Evolutionary conservation across 192 early-diverging fungal species (phyloP), one percentile per base, ranked within the genome.

Genomic region (Nowakowskiella sp.): DNA sequence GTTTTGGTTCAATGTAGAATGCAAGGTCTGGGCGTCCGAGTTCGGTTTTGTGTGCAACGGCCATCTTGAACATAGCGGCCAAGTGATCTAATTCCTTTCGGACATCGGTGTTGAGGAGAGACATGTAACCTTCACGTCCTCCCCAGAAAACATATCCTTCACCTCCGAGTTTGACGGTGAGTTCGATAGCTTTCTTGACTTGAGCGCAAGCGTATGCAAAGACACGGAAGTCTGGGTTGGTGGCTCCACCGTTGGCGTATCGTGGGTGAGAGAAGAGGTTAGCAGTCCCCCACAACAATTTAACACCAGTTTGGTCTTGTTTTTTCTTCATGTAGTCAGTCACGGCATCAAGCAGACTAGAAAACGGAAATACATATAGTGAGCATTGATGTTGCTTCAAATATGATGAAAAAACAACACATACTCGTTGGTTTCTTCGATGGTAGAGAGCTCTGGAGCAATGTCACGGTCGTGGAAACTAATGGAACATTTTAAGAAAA

Each of bases 61-160:
- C 63, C 63, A 65, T 65, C 13, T 57, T 49, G 51, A 65, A 66
- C 34, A 65, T 49, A 23, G 58, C 56, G 5, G 63, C 63, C 63
- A 65, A 65, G 36, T 65, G 60, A 45, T 65, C 63, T 42, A 55
- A 43, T 9, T 19, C 10, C 46, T 9, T 13, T 10, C 46, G 53
- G n/a, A 62, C 51, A 30, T 65, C 51, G 9, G 63, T 65, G 64
- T 65, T 65, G 26, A 65, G 32, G 1, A 67, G 19, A 16, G 49
- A 47, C 28, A 47, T 42, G 57, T 65, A 65, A 16, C 63, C 63
- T 67, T 65, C 63, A n/a, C 63, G 57, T 10, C 63, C 63, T 29
- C 63, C 63, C 63, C 63, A 65, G 51, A 65, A 65, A 31, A 65
- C 62, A 21, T 59, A 64, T n/a, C 46, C 53, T 57, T 63, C 60